Conservation (phyloP, 2,329 filamentous ascomycete genomes). For the Capronia americana region DNA sequence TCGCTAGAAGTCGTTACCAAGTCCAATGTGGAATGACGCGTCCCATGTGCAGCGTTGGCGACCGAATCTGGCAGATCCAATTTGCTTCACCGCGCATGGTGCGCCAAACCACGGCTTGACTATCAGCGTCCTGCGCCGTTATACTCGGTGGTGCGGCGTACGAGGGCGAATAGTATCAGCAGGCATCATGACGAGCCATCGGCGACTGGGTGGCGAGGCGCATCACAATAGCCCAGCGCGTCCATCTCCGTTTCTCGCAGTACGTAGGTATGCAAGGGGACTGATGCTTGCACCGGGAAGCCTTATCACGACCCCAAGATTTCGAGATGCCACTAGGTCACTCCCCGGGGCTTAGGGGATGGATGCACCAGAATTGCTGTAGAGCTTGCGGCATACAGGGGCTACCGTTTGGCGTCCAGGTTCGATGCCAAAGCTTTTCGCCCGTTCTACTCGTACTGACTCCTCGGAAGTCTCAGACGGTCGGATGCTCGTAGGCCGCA, state of each 20-base stretch:
- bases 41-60: neutral
- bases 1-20: constrained; percentile 13
- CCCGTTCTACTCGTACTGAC: neutral
- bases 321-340: neutral
- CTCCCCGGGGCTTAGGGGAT: neutral
- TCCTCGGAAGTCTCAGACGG: neutral
- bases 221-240: too few relatives aligned
- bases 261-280: neutral
- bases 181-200: neutral
- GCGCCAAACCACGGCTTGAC: neutral
- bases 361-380: neutral
- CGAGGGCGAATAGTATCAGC: too few relatives aligned
- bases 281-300: neutral
- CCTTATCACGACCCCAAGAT: neutral
- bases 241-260: neutral
- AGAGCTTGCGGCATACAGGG: neutral
- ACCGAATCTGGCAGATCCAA: constrained; percentile 23
- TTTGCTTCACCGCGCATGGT: constrained; percentile 12
- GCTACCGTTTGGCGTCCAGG: neutral
- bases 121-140: neutral
- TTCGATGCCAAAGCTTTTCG: neutral
- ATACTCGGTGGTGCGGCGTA: too few relatives aligned
- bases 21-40: constrained; percentile 12
- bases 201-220: neutral
- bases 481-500: neutral